Conservation (phyloP, 179 eudicot species). For the Nepenthes alata region DNA sequence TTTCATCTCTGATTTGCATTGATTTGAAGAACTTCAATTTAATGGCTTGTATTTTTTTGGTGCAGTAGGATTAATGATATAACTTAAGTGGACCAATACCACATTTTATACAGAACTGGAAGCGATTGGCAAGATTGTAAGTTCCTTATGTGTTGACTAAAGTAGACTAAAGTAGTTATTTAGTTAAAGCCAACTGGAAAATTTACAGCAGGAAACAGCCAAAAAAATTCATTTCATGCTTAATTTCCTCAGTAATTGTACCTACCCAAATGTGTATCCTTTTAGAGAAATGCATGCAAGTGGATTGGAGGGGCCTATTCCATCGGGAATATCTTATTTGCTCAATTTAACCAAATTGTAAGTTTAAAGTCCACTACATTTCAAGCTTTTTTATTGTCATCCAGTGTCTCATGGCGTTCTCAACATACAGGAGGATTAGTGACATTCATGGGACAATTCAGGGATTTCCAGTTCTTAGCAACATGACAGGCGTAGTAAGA, state of each 20-base stretch:
- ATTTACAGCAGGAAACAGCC: too few relatives aligned
- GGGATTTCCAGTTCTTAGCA: constrained; percentile 29
- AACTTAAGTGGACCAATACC: constrained; percentile 58
- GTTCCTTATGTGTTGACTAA: background rate
- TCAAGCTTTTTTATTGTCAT: background rate
- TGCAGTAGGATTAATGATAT: constrained; percentile 66
- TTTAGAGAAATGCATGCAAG: constrained; percentile 63
- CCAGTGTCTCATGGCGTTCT: background rate
- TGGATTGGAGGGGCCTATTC: constrained; percentile 65
- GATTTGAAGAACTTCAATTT: too few relatives aligned
- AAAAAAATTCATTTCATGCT: background rate
- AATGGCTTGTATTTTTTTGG: too few relatives aligned
- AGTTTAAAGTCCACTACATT: constrained; percentile 12
- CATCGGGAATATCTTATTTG: constrained; percentile 37
- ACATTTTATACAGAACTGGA: constrained; percentile 51
- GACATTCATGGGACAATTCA: constrained; percentile 39
- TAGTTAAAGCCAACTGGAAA: too few relatives aligned
- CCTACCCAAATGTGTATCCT: constrained; percentile 3
- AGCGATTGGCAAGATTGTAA: constrained; percentile 48
- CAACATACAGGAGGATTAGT: constrained; percentile 46
- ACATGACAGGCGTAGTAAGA: constrained; percentile 9
- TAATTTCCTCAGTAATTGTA: constrained; percentile 1
- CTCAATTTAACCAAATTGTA: constrained; percentile 30
- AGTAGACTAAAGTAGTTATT: too few relatives aligned
- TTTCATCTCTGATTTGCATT: too few relatives aligned